Evolutionary conservation across 1,284 basidiomycete species (phyloP).

Genomic region (Austropuccinia psidii): DNA sequence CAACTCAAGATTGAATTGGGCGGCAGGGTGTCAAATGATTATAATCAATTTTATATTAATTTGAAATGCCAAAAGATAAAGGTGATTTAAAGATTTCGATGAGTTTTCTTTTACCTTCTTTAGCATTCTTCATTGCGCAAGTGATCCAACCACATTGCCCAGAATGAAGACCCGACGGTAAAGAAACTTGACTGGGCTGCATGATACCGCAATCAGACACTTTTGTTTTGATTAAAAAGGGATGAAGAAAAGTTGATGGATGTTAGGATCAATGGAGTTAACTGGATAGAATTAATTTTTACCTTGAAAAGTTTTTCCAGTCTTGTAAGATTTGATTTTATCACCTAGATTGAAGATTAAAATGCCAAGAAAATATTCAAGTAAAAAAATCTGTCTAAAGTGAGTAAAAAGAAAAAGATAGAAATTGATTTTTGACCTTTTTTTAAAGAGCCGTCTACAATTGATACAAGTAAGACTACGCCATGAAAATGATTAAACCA

Average conservation of each 20-base stretch:
- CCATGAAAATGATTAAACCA: slow-evolving; percentile 96
- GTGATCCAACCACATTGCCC: slow-evolving; percentile 47
- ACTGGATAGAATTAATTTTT: background rate
- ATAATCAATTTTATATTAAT: background rate
- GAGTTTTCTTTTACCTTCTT: slow-evolving; percentile 62
- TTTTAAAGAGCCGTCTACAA: slow-evolving; percentile 56
- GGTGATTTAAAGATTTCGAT: background rate
- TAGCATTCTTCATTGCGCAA: slow-evolving; percentile 96
- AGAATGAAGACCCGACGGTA: slow-evolving; percentile 19
- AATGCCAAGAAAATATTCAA: background rate
- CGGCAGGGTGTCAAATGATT: background rate
- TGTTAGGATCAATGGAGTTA: background rate
- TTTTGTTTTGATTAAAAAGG: background rate
- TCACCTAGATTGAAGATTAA: slow-evolving; percentile 1
- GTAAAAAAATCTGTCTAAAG: background rate
- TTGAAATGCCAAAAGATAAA: background rate
- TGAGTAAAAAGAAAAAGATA: background rate
- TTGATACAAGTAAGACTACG: slow-evolving; percentile 81
- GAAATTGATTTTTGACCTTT: slow-evolving; percentile 49
- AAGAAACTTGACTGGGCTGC: slow-evolving; percentile 29
- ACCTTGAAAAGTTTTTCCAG: slow-evolving; percentile 33
- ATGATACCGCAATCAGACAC: slow-evolving; percentile 34
- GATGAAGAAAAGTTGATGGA: background rate
- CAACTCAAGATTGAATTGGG: slow-evolving; percentile 41
- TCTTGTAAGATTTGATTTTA: slow-evolving; percentile 31